These are phyloP conservation scores for Globisporangium spinosum DNA, from an alignment of 352 stramenopile genomes.

Conservation along the genomic window DNA sequence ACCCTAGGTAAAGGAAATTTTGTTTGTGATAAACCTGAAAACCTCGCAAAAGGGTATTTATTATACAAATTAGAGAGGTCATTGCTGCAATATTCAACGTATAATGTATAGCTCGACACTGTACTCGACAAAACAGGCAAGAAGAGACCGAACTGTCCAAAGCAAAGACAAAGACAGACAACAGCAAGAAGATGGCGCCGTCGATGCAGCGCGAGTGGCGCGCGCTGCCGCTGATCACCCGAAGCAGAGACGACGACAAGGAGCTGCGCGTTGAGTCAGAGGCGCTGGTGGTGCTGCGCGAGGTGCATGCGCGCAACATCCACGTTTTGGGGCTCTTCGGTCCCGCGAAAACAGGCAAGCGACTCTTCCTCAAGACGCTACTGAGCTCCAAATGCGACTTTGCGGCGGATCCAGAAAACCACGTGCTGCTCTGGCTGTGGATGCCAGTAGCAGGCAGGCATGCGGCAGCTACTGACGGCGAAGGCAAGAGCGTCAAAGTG, in stretches of 20 bases:
- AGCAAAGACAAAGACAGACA: conserved; percentile 9
- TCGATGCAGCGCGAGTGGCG: conserved; percentile 28
- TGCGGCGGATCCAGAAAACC: conserved; percentile 3
- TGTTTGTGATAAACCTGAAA: no score
- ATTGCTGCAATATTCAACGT: no score
- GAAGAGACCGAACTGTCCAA: conserved; percentile 12
- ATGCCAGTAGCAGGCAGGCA: neutral
- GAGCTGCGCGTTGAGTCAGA: conserved; percentile 20
- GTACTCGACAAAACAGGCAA: neutral
- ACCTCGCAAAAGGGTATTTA: no score
- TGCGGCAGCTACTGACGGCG: neutral
- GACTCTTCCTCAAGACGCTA: conserved; percentile 44
- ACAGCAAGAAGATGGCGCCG: conserved; percentile 19
- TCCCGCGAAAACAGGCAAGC: conserved; percentile 33
- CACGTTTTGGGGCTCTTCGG: conserved; percentile 47
- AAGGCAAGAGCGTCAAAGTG: conserved; percentile 13
- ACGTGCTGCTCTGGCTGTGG: conserved; percentile 56
- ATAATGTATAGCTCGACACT: no score
- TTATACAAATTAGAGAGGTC: no score
- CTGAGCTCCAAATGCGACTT: conserved; percentile 29
- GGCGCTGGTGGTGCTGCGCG: conserved; percentile 25
- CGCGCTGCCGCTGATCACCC: conserved; percentile 37
- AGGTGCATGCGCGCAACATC: conserved; percentile 16
- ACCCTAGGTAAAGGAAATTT: no score
- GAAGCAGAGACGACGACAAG: neutral